Evolutionary conservation across 805 yeast species (phyloP).

Genomic region (Pichia paraexigua): DNA sequence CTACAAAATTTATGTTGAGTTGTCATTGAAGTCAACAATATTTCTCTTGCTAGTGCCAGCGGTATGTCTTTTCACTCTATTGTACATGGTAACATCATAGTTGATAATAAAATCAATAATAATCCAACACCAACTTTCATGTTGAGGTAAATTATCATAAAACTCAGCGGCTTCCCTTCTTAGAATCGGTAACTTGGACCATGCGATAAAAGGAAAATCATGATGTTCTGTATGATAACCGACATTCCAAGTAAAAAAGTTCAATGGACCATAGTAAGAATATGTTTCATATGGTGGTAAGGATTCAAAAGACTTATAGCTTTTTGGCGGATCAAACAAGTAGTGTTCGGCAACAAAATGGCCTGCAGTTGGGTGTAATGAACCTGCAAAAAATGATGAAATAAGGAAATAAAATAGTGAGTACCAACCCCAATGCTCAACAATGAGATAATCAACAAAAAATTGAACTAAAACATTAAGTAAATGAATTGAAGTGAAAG

Average conservation of each 20-base stretch:
- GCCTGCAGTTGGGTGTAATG: constrained; percentile 90
- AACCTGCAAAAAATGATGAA: constrained; percentile 83
- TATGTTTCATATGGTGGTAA: constrained; percentile 72
- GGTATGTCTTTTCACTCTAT: constrained; percentile 64
- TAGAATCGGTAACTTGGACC: constrained; percentile 69
- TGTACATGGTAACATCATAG: constrained; percentile 64
- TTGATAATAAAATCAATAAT: constrained; percentile 63
- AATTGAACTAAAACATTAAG: constrained; percentile 59
- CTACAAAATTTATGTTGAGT: constrained; percentile 17
- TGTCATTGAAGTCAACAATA: constrained; percentile 27
- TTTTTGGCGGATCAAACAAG: constrained; percentile 50
- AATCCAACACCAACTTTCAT: constrained; percentile 72
- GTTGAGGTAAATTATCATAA: constrained; percentile 71
- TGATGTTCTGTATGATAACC: constrained; percentile 95
- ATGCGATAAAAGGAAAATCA: constrained; percentile 89
- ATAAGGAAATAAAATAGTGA: constrained; percentile 59
- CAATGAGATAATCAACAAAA: constrained; percentile 47
- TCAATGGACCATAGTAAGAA: constrained; percentile 78
- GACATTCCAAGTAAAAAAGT: constrained; percentile 80
- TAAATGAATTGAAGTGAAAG: constrained; percentile 67
- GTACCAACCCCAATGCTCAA: constrained; percentile 54
- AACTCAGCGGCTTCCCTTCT: constrained; percentile 68
- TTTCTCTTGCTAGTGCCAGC: constrained; percentile 29
- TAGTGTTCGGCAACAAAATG: constrained; percentile 96
- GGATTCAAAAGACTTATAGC: constrained; percentile 24